These are phyloP conservation scores for Sergeia podlipaevii DNA, from an alignment of 208 protist species.

Conservation along the genomic window DNA sequence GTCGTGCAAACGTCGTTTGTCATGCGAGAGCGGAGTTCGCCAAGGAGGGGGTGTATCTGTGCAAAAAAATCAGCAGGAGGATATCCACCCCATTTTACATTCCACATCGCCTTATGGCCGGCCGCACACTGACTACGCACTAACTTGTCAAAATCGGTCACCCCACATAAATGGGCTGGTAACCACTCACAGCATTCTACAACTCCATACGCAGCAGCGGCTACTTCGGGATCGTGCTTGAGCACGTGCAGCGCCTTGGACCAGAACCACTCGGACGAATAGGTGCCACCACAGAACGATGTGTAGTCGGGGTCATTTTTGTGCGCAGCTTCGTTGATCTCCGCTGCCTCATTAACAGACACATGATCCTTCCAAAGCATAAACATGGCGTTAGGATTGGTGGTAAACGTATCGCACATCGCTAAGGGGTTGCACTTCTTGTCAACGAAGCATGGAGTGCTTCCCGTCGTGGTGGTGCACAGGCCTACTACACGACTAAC, in stretches of 20 bases:
- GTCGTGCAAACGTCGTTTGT: slow-evolving; percentile 24
- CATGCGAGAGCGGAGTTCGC: slow-evolving; percentile 34
- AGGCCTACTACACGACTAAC: slow-evolving; percentile 30
- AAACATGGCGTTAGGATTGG: slow-evolving; percentile 62
- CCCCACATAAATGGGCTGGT: slow-evolving; percentile 42
- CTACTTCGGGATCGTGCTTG: slow-evolving; percentile 26
- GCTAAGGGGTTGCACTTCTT: slow-evolving; percentile 31
- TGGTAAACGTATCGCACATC: slow-evolving; percentile 20
- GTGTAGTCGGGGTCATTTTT: slow-evolving; percentile 42
- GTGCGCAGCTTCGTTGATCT: slow-evolving; percentile 39
- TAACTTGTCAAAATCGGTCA: slow-evolving; percentile 17
- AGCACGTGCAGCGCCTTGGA: slow-evolving; percentile 52
- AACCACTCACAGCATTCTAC: slow-evolving; percentile 59
- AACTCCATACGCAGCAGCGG: slow-evolving; percentile 23
- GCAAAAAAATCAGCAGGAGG: slow-evolving; percentile 42
- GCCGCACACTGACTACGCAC: slow-evolving; percentile 40
- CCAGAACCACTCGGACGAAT: slow-evolving; percentile 66
- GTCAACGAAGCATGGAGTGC: slow-evolving; percentile 48
- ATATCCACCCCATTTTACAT: slow-evolving; percentile 50
- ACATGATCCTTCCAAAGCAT: slow-evolving; percentile 69
- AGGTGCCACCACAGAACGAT: slow-evolving; percentile 46
- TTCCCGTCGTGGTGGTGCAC: slow-evolving; percentile 43
- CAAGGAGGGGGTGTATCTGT: slow-evolving; percentile 35
- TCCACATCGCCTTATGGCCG: slow-evolving; percentile 66
- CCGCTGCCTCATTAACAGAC: slow-evolving; percentile 38